Percentiles rank a stretch among this genome's conserved stretches.
phyloP scores from a whole-genome alignment of 2,329 filamentous ascomycete genomes.

The Huntiella abstrusa region DNA sequence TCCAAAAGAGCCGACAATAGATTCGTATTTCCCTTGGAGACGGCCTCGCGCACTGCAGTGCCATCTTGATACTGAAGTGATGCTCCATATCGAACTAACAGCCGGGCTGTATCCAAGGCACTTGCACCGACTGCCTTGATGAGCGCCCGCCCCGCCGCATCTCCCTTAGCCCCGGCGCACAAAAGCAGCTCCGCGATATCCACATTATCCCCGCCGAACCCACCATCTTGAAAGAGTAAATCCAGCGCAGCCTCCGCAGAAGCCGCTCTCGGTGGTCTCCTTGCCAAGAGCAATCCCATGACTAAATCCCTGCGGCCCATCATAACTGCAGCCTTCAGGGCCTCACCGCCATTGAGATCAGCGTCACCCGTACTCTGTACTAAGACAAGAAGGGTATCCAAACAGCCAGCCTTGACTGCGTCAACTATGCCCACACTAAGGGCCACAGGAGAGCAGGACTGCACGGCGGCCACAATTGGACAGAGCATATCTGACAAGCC shows the following conservation, averaged over 20 bases:
- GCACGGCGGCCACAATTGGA: constrained; percentile 30
- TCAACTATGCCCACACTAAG: constrained; percentile 33
- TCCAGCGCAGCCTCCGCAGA: constrained; percentile 32
- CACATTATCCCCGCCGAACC: constrained; percentile 24
- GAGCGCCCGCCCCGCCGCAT: constrained; percentile 28
- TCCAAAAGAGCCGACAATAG: constrained; percentile 29
- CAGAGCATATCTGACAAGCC: constrained; percentile 27
- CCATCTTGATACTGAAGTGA: constrained; percentile 36
- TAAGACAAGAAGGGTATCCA: constrained; percentile 30
- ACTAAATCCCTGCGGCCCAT: constrained; percentile 33
- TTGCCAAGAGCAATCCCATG: constrained; percentile 34
- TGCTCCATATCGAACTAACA: constrained; percentile 34
- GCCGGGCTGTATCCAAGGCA: constrained; percentile 33
- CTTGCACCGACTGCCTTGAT: constrained; percentile 29
- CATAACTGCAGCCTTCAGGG: constrained; percentile 30
- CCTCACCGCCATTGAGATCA: constrained; percentile 31
- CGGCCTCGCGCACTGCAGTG: constrained; percentile 28
- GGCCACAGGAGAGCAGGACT: constrained; percentile 23
- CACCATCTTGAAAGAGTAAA: constrained; percentile 23
- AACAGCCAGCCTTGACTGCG: constrained; percentile 29
- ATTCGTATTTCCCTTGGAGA: constrained; percentile 26
- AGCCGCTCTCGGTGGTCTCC: constrained; percentile 28
- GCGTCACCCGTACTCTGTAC: constrained; percentile 34
- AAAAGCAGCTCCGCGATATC: constrained; percentile 36
- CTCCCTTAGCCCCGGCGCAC: constrained; percentile 37